Percentiles rank a stretch among this genome's conserved stretches.
These are phyloP conservation scores for Aureobasidium vineae DNA, from an alignment of 2,329 filamentous ascomycete species.

Conservation along the genomic window DNA sequence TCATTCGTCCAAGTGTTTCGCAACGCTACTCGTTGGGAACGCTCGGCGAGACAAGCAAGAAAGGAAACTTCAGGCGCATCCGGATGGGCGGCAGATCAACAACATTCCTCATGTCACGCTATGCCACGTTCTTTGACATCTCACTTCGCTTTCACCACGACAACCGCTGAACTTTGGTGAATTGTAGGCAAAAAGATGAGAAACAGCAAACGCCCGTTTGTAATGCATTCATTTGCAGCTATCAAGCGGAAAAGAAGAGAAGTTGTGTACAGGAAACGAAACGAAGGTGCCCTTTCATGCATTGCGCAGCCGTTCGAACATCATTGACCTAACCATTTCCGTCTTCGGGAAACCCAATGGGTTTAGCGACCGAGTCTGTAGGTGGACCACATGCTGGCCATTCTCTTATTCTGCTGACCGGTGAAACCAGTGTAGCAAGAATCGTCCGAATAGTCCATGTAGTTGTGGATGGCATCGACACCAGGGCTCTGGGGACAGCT, in stretches of 20 bases:
- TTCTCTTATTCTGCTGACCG: slow-evolving; percentile 49
- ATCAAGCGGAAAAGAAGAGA: background rate
- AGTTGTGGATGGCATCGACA: slow-evolving; percentile 56
- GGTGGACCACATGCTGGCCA: slow-evolving; percentile 53
- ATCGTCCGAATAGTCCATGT: slow-evolving; percentile 60
- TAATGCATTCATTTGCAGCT: slow-evolving; percentile 17
- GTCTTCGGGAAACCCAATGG: background rate
- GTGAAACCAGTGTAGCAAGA: slow-evolving; percentile 57
- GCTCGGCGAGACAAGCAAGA: background rate
- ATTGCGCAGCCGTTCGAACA: background rate
- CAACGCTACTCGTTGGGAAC: background rate
- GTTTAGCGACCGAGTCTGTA: slow-evolving; percentile 41
- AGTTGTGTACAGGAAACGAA: slow-evolving; percentile 6
- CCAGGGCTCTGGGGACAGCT: slow-evolving; percentile 50
- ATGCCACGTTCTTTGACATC: background rate
- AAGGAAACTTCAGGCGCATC: background rate
- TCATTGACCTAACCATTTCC: no score
- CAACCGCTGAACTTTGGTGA: background rate
- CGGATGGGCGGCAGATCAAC: background rate
- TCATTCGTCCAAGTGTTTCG: no score
- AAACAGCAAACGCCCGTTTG: background rate
- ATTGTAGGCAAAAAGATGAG: background rate
- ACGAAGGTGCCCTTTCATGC: background rate
- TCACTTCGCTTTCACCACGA: background rate
- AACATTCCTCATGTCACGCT: slow-evolving; percentile 4